Evolutionary conservation across 352 stramenopile genomes (phyloP), one percentile per base, ranked within the genome.

Genomic region (Detonula confervacea): DNA sequence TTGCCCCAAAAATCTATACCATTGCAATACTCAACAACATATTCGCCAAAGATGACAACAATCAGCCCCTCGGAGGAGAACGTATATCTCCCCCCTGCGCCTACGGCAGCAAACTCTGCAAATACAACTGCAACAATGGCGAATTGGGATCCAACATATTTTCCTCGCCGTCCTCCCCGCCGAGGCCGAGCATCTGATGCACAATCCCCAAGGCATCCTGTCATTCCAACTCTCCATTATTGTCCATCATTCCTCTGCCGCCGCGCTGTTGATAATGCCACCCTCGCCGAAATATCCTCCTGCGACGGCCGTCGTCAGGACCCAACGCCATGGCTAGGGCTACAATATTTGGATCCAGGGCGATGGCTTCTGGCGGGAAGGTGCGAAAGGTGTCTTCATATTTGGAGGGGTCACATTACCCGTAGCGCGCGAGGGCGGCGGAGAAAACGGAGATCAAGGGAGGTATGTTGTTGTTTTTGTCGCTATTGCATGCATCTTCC

Each of bases 101-200:
- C 88, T 86, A 93, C 16, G 88, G 88, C 14, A 93, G 52, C 39
- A 90, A 65, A 44, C 66, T 83, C 57, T 86, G 77, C 76, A 83
- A 81, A 60, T 92, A 93, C 0, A 93, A 47, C 62, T 92, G 81
- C 33, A 90, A n/a, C n/a, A 93, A 33, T 20, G 88, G 88, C 22
- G 72, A 83, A 54, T 93, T 86, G 59, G 67, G 59, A 65, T 83
- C 79, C n/a, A 78, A 44, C 11, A 56, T 11, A 25, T 74, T 59
- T n/a, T 47, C 42, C n/a, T 42, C 54, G 22, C 33, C 44, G 54
- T n/a, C n/a, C n/a, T n/a, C n/a, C n/a, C n/a, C n/a, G n/a, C 37
- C 74, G 8, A 75, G 25, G 20, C 66, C 64, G 27, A 81, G 1
- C 44, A 77, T 33, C 3, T 35, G 25, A 7, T 57, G 69, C 25